These are phyloP conservation scores for Apiospora marii DNA, from an alignment of 2,329 filamentous ascomycete genomes.

Conservation along the genomic window DNA sequence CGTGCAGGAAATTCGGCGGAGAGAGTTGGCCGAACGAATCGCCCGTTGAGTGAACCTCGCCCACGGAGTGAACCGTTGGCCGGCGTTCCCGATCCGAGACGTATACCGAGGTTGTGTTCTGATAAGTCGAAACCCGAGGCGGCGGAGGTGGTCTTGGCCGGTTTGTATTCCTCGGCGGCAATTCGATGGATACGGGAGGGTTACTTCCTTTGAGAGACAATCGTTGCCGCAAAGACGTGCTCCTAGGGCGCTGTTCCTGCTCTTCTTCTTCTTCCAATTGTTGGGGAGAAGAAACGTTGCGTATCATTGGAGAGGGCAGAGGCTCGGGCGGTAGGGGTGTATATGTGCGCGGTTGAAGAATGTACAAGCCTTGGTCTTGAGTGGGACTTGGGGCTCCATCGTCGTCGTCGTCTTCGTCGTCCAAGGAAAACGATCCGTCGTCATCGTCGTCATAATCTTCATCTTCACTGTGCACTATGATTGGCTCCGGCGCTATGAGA, in stretches of 20 bases:
- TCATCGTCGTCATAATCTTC: conserved; percentile 30
- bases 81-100: neutral
- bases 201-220: conserved; percentile 60
- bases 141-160: conserved; percentile 40
- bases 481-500: conserved; percentile 32
- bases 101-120: conserved; percentile 17
- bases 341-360: conserved; percentile 66
- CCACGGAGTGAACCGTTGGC: conserved; percentile 44
- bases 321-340: conserved; percentile 60
- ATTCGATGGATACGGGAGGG: conserved; percentile 61
- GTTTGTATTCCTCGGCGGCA: conserved; percentile 54
- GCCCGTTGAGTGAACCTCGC: conserved; percentile 32
- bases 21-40: conserved; percentile 40
- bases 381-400: conserved; percentile 33
- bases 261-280: conserved; percentile 24
- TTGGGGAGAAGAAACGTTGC: neutral
- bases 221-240: conserved; percentile 60
- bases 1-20: conserved; percentile 42
- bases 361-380: conserved; percentile 54
- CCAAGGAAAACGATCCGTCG: conserved; percentile 32
- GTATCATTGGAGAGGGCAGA: conserved; percentile 54
- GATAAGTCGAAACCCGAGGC: conserved; percentile 19
- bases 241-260: conserved; percentile 38
- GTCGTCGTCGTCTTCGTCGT: neutral
- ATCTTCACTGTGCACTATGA: conserved; percentile 28